Evolutionary conservation across 805 yeast species (phyloP).

Genomic region (Cyberlindnera mrakii): DNA sequence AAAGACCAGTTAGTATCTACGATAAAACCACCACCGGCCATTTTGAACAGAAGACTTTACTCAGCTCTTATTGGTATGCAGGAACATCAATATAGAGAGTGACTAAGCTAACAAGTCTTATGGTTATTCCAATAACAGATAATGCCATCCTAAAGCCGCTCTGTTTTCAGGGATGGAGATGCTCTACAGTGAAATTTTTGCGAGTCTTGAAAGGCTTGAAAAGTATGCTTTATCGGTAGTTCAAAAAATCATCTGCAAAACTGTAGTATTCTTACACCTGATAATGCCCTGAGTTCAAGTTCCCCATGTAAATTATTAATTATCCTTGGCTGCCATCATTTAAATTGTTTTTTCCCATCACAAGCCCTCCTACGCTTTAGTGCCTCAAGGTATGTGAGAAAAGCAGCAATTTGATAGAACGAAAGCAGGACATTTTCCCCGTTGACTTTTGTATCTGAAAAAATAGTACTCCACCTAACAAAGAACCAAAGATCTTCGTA

Average conservation of each 20-base stretch:
- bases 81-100: not conserved
- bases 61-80: not conserved
- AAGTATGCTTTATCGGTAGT: no score
- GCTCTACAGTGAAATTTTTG: no score
- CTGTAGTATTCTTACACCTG: not conserved
- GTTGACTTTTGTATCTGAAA: not conserved
- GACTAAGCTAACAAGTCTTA: not conserved
- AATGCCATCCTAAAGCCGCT: not conserved
- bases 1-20: no score
- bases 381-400: not conserved
- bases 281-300: no score
- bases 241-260: not conserved
- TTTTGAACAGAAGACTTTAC: not conserved
- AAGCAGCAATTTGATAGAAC: not conserved
- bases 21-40: no score
- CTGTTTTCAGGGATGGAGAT: not conserved
- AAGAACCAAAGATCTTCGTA: not conserved
- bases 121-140: not conserved
- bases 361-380: not conserved
- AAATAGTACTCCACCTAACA: not conserved
- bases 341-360: not conserved
- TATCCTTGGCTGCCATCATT: not conserved
- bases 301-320: not conserved
- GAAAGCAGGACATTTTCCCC: not conserved
- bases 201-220: no score